phyloP scores from a whole-genome alignment of 2,329 filamentous ascomycete genomes.

The Pyrenophora teres region DNA sequence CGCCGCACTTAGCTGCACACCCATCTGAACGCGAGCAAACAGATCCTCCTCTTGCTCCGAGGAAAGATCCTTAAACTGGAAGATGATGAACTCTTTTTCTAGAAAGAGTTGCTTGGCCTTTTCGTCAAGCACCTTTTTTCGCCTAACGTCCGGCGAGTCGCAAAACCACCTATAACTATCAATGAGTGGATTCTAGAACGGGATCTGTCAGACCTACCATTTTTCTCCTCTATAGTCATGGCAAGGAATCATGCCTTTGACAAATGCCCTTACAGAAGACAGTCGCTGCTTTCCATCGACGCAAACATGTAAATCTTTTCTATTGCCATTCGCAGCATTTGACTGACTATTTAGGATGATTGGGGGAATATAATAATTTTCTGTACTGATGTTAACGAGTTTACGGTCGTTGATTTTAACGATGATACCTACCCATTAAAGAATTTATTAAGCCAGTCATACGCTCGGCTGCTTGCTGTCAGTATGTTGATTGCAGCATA shows the following conservation, averaged over 20 bases:
- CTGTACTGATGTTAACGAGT: conserved; percentile 12
- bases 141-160: conserved; percentile 11
- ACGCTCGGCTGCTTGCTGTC: conserved; percentile 26
- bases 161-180: conserved; percentile 32
- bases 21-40: conserved; percentile 55
- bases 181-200: not conserved
- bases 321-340: conserved; percentile 13
- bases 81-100: conserved; percentile 49
- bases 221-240: conserved; percentile 49
- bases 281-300: conserved; percentile 54
- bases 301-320: conserved; percentile 20
- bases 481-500: not conserved
- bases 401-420: not conserved
- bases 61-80: conserved; percentile 50
- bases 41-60: conserved; percentile 54
- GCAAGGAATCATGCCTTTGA: conserved; percentile 52
- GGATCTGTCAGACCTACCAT: conserved; percentile 42
- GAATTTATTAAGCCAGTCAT: conserved; percentile 45
- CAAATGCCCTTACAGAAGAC: conserved; percentile 52
- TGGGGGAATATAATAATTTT: conserved; percentile 53
- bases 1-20: conserved; percentile 51
- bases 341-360: conserved; percentile 53
- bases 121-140: conserved; percentile 43
- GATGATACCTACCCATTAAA: conserved; percentile 35
- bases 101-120: conserved; percentile 47